Evolutionary conservation across 192 early-diverging fungal genomes (phyloP).

Genomic region (Gryganskiella cystojenkinii): DNA sequence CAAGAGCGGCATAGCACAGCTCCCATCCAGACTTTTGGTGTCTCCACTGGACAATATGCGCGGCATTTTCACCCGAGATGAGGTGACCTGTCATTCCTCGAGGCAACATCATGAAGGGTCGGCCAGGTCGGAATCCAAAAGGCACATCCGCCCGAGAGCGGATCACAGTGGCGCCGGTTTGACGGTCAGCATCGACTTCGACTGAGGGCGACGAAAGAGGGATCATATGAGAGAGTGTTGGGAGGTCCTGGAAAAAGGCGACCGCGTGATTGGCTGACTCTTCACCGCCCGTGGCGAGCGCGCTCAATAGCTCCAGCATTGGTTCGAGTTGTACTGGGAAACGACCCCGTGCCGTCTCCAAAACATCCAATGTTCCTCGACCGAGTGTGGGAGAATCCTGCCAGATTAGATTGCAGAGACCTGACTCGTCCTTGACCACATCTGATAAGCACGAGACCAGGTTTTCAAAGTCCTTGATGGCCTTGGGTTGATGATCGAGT

Average conservation of each 20-base stretch:
- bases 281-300: conserved; percentile 29
- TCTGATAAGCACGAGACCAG: conserved; percentile 26
- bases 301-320: conserved; percentile 29
- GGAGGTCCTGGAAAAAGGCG: conserved; percentile 34
- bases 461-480: conserved; percentile 43
- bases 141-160: conserved; percentile 20
- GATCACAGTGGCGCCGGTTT: conserved; percentile 25
- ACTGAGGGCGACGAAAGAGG: conserved; percentile 14
- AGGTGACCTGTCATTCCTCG: conserved; percentile 26
- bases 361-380: conserved; percentile 29
- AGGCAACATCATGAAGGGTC: conserved; percentile 38
- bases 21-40: conserved; percentile 42
- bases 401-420: conserved; percentile 32
- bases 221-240: conserved; percentile 28
- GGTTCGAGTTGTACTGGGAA: conserved; percentile 50
- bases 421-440: conserved; percentile 20
- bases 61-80: conserved; percentile 33
- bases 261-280: conserved; percentile 40
- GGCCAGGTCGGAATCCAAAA: conserved; percentile 23
- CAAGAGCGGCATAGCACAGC: conserved; percentile 17
- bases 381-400: conserved; percentile 18
- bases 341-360: conserved; percentile 39
- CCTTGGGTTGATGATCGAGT: conserved; percentile 19
- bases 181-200: conserved; percentile 10
- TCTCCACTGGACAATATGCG: conserved; percentile 37